Conservation (phyloP, 2,329 filamentous ascomycete genomes). For the Triangularia setosa region DNA sequence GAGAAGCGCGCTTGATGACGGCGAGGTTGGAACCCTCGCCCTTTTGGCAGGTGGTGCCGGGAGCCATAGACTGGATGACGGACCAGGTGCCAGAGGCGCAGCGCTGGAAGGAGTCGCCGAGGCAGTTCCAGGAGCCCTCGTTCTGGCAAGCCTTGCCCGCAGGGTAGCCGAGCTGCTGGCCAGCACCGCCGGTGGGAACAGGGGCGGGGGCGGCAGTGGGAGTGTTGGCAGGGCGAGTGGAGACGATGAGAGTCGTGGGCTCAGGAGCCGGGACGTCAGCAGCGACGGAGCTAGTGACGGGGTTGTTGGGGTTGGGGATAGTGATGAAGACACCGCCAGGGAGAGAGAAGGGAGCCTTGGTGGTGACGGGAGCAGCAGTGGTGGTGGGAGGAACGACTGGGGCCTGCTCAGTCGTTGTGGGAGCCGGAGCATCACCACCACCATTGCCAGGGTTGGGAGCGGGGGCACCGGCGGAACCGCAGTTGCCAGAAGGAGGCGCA, state of each 20-base stretch:
- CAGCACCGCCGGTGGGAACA: constrained; percentile 5
- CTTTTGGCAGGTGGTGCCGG: constrained; percentile 43
- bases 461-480: constrained; percentile 28
- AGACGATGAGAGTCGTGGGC: constrained; percentile 20
- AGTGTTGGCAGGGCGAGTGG: constrained; percentile 10
- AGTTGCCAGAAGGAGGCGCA: constrained; percentile 28
- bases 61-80: constrained; percentile 37
- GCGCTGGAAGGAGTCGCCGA: constrained; percentile 48
- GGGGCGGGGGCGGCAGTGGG: constrained; percentile 9
- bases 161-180: constrained; percentile 27
- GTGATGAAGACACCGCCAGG: constrained; percentile 27
- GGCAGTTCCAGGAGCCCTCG: constrained; percentile 50
- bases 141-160: constrained; percentile 42
- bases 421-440: constrained; percentile 21
- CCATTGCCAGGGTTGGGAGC: constrained; percentile 19
- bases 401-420: constrained; percentile 14
- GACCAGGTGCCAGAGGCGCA: constrained; percentile 50
- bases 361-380: constrained; percentile 14
- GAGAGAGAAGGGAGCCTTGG: constrained; percentile 1
- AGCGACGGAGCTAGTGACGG: constrained; percentile 22
- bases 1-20: constrained; percentile 3
- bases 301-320: constrained; percentile 1
- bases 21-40: constrained; percentile 28
- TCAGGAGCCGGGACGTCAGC: background rate
- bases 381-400: constrained; percentile 4